Conservation (phyloP, 2,329 filamentous ascomycete species). For the Capronia epimyces region DNA sequence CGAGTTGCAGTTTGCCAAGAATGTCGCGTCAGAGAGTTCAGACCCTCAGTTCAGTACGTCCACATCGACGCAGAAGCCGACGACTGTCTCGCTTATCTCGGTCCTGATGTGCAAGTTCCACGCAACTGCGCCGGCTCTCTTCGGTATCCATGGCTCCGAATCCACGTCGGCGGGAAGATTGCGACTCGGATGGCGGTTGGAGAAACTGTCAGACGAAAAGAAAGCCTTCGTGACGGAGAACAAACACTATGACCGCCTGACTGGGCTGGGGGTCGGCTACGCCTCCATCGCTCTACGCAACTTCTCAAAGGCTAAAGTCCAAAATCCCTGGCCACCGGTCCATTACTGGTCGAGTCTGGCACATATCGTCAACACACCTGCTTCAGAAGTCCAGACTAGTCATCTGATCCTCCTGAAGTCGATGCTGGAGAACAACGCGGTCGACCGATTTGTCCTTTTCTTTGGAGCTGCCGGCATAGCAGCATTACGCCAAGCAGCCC, state of each 20-base stretch:
- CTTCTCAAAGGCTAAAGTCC: constrained; percentile 61
- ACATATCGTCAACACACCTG: constrained; percentile 68
- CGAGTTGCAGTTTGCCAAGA: constrained; percentile 44
- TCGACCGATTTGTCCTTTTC: constrained; percentile 69
- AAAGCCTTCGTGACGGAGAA: constrained; percentile 59
- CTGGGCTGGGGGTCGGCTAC: constrained; percentile 76
- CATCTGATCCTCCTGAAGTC: constrained; percentile 65
- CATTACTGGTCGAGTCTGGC: constrained; percentile 80
- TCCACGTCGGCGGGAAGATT: constrained; percentile 61
- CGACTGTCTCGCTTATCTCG: constrained; percentile 65
- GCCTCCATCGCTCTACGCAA: constrained; percentile 77
- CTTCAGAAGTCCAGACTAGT: constrained; percentile 62
- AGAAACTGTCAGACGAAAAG: constrained; percentile 40
- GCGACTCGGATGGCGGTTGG: constrained; percentile 68
- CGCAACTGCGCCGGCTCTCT: constrained; percentile 73
- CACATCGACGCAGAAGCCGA: constrained; percentile 44
- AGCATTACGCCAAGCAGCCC: constrained; percentile 62
- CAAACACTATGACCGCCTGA: constrained; percentile 75
- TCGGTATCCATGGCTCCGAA: constrained; percentile 73
- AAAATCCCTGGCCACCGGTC: constrained; percentile 69
- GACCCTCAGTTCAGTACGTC: neutral
- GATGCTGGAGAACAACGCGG: constrained; percentile 63
- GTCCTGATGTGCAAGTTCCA: constrained; percentile 85
- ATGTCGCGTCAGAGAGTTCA: neutral
- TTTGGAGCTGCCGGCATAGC: constrained; percentile 74